Base-by-base conservation (phyloP, 805 yeast genomes). In the Candida ortonii region DNA sequence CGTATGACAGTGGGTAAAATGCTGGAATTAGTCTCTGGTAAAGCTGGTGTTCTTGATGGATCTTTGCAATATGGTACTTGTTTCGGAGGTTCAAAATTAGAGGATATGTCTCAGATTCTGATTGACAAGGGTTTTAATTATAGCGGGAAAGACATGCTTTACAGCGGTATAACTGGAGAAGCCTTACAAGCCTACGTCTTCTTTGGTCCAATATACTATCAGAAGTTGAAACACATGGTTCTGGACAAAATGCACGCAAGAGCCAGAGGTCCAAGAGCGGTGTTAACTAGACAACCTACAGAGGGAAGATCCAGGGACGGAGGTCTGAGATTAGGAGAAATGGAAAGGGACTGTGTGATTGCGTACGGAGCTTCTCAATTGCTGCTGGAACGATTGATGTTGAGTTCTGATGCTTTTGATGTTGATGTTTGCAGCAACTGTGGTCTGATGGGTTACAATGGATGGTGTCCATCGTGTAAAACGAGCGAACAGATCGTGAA, bases 1-100 rank as follows among this genome's bases (percentile, higher is more conserved):
- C 95, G 98, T 75, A 93, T 93, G 98, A 93, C 98, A 24, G 97
- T 93, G 13, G 98, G 98, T 40, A 93, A 93, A 64, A 90, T 93
- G 97, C 78, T 93, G 47, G 98, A 93, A 62, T 71, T 90, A 43
- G 84, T 93, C 16, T 84, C 96, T 20, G 98, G 98, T 49, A 93
- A 93, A 57, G 98, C 97, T 0, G 98, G 98, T 59, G 97, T 93
- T 24, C 64, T 93, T 49, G 84, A 86, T 50, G 98, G 98, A 3
- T 56, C 84, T 2, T 67, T 93, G 41, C 95, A 93, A 59, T 93
- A 93, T 52, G 98, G 98, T 53, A 93, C 98, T 1, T 93, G 97
- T 67, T 93, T 93, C 58, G 98, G 98, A 29, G 98, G 98, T 20
- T 85, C 96, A n/a, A 84, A 89, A 55, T 69, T 93, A 26, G 94